Base-by-base conservation (phyloP, 1,284 basidiomycete genomes). In the Boletus sp. region DNA sequence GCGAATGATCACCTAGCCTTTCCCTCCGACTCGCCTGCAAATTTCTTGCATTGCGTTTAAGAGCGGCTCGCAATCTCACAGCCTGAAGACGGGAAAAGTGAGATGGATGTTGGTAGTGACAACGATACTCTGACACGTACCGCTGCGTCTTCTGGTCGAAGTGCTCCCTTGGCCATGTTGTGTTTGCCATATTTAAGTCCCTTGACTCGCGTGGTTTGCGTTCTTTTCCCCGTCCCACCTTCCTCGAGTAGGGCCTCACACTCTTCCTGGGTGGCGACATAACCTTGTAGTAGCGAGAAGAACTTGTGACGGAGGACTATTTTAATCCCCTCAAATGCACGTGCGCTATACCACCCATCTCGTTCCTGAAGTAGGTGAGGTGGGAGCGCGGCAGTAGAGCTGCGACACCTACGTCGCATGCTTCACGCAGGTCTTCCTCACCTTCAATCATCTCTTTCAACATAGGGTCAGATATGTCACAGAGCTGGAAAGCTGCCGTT, bases 401-500 rank as follows among this genome's bases (percentile, higher is more conserved):
- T 8, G 20, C 8, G 22, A 37, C 27, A 72, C 84, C 53, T 55
- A 91, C 90, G 66, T 90, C 75, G 61, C 87, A 90, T 16, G 70
- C 73, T 51, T 86, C 82, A 27, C 81, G 76, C 22, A 88, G 69
- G 27, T 80, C 81, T 12, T 79, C 74, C 5, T 80, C 76, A 53
- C 87, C 81, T 52, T 88, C 77, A 49, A 96, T 88, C 77, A 93
- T 84, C 39, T 75, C 74, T 53, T 80, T 79, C 42, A 95, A 69
- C 76, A 92, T 81, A 1, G 84, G 81, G 64, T 98, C 96, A 9
- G 75, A 70, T 51, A 99, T 89, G 66, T 99, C 95, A 65, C 89
- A 90, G 6, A 99, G 74, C 67, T 97, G 94, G 67, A 92, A 99
- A 16, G 92, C 88, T 6, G 91, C 91, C 0, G 88, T 84, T 65